Percentiles rank a stretch among this genome's conserved stretches.
These are phyloP conservation scores for Fusarium floridanum DNA, from an alignment of 2,329 filamentous ascomycete species.

Conservation along the genomic window DNA sequence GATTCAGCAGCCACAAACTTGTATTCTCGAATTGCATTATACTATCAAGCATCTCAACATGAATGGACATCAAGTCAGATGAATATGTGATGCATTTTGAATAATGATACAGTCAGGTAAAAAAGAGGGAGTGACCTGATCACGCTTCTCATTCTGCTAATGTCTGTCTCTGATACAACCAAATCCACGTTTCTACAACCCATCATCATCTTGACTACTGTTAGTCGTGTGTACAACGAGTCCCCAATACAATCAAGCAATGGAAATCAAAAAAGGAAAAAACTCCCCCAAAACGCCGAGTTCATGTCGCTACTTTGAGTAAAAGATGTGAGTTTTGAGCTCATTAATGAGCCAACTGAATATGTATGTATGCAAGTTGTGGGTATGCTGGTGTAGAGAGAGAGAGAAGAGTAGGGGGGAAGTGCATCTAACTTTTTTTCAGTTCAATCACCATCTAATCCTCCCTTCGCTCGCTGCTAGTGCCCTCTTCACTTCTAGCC, in stretches of 20 bases:
- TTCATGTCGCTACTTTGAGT: slow-evolving; percentile 14
- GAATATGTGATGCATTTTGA: background rate
- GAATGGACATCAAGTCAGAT: background rate
- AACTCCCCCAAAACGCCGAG: slow-evolving; percentile 13
- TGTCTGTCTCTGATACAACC: background rate
- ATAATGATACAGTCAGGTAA: background rate
- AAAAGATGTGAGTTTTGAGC: slow-evolving; percentile 5
- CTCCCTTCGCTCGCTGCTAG: slow-evolving; percentile 10
- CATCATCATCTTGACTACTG: background rate
- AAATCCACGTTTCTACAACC: background rate
- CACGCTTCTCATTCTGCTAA: background rate
- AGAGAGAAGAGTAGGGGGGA: background rate
- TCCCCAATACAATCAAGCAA: background rate
- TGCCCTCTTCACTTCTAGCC: background rate
- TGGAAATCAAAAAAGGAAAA: background rate
- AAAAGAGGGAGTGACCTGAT: background rate
- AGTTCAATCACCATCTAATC: slow-evolving; percentile 13
- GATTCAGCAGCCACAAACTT: slow-evolving; percentile 4
- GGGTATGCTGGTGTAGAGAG: background rate
- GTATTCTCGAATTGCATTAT: background rate
- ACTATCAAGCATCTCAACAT: background rate
- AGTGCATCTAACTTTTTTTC: background rate
- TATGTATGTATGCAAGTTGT: background rate
- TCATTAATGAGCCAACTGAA: slow-evolving; percentile 1
- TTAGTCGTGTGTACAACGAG: background rate